Percentiles rank a stretch among this genome's conserved stretches.
Conservation (phyloP, 495 filamentous ascomycete genomes). For the Pseudevernia furfuracea region DNA sequence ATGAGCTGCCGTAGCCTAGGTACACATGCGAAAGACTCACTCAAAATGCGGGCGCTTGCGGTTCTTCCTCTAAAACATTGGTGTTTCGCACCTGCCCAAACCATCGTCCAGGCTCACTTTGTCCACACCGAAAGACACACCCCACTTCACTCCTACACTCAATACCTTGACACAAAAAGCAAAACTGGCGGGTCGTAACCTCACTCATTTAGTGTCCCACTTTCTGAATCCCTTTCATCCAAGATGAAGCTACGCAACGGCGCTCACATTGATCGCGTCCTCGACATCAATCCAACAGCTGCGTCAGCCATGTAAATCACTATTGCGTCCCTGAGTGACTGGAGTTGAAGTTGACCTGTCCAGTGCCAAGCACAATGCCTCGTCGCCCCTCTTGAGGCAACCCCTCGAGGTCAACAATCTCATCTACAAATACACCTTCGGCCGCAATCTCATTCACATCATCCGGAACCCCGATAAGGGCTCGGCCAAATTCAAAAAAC, state of each 20-base stretch:
- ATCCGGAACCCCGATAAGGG: not conserved
- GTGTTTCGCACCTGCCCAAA: too few species aligned
- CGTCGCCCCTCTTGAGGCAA: not conserved
- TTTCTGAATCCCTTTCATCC: too few species aligned
- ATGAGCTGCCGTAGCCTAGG: too few species aligned
- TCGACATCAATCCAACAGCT: not conserved
- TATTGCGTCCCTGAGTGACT: accelerated
- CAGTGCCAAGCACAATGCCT: not conserved
- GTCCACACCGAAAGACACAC: not conserved
- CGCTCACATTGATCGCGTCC: not conserved
- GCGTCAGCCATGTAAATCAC: not conserved
- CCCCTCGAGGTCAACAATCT: not conserved
- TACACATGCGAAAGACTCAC: too few species aligned
- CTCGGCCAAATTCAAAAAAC: not conserved
- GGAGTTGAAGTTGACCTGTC: not conserved
- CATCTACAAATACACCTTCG: not conserved
- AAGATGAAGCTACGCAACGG: slow-evolving; percentile 1
- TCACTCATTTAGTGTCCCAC: too few species aligned
- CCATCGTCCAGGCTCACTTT: not conserved
- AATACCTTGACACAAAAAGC: not conserved
- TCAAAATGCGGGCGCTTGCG: too few species aligned
- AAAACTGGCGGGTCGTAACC: too few species aligned
- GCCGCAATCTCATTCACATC: not conserved
- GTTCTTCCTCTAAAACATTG: too few species aligned
- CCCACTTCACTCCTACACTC: not conserved